Base-by-base conservation (phyloP, 169 alveolate species). In the Cryptosporidium parvum region DNA sequence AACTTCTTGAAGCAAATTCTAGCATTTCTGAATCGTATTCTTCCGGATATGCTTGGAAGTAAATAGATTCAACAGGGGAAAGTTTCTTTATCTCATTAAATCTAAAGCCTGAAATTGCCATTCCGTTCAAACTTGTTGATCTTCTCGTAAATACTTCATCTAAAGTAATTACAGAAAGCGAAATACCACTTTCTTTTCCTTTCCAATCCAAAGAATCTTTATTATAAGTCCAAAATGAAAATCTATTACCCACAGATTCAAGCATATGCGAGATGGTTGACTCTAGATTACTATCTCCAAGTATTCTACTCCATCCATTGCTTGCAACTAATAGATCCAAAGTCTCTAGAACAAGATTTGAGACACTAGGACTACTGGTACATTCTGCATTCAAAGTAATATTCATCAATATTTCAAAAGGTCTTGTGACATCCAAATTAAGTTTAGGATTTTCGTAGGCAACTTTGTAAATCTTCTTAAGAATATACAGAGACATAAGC, bases 41-140 rank as follows among this genome's bases (percentile, higher is more conserved):
- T 44, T 80, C 80, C 18, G 89, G 89, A 65, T 80, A 80, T 44
- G 80, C 72, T 31, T 80, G 75, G 70, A 80, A 80, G 29, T 80
- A 80, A 42, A 80, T 62, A 7, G 89, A 80, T 21, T 80, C 89
- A 37, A 65, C 69, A 23, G 89, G 89, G 16, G 53, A 6, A 2
- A 80, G 68, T 12, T 29, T 42, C 29, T 59, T 42, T 7, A 80
- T 61, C 16, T 58, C 62, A 26, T 31, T 44, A 26, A 80, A 80
- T 44, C 48, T 65, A 45, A 80, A 80, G 8, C 69, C 52, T 44
- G 69, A 42, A 80, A 80, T 29, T 21, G 62, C 75, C 35, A 80
- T 21, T 39, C 75, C 75, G 42, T 80, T 80, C 53, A 62, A 6
- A 21, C 52, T 80, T 21, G 21, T 59, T 14, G 89, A 33, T 62